Percentiles rank a stretch among this genome's conserved stretches.
phyloP scores from a whole-genome alignment of 2,329 filamentous ascomycete species.

The Pseudodiploospora longispora region DNA sequence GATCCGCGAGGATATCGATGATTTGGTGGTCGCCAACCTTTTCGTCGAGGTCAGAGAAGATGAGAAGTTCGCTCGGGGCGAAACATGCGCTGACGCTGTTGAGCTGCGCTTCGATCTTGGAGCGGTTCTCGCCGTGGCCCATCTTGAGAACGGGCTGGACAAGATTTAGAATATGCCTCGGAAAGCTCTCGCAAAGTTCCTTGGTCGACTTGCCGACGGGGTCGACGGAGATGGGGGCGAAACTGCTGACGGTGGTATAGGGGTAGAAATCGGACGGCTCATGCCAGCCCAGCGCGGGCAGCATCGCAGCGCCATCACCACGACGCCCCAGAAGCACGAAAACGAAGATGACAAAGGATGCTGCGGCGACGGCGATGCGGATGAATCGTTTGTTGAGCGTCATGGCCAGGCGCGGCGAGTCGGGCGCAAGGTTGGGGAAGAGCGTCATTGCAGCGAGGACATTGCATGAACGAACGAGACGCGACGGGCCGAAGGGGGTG shows the following conservation, averaged over 20 bases:
- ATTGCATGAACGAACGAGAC: conserved; percentile 1
- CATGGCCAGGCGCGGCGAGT: conserved; percentile 8
- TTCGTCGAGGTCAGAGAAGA: conserved; percentile 45
- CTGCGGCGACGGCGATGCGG: conserved; percentile 19
- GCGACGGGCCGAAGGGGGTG: too few species aligned
- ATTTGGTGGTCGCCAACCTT: conserved; percentile 32
- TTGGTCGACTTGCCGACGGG: conserved; percentile 15
- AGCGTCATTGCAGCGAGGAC: conserved; percentile 6
- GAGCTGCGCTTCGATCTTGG: conserved; percentile 34
- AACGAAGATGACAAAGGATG: conserved; percentile 15
- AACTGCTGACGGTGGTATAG: conserved; percentile 21
- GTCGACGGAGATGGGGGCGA: conserved; percentile 21
- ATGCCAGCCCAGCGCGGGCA: background rate
- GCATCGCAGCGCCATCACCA: background rate
- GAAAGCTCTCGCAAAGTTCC: conserved; percentile 24
- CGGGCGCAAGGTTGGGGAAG: conserved; percentile 6
- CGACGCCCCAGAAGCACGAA: conserved; percentile 17
- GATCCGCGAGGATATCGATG: conserved; percentile 36
- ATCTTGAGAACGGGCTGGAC: conserved; percentile 27
- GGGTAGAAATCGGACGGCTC: conserved; percentile 14
- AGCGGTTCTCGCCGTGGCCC: conserved; percentile 20
- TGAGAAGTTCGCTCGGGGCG: conserved; percentile 28
- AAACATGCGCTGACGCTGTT: conserved; percentile 46
- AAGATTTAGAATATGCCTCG: conserved; percentile 21
- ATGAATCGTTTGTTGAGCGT: conserved; percentile 24